A percentile compares a stretch with the other conserved stretches of the same genome.
These are phyloP conservation scores for Colletotrichum noveboracense DNA, from an alignment of 2,329 filamentous ascomycete species.

Conservation along the genomic window DNA sequence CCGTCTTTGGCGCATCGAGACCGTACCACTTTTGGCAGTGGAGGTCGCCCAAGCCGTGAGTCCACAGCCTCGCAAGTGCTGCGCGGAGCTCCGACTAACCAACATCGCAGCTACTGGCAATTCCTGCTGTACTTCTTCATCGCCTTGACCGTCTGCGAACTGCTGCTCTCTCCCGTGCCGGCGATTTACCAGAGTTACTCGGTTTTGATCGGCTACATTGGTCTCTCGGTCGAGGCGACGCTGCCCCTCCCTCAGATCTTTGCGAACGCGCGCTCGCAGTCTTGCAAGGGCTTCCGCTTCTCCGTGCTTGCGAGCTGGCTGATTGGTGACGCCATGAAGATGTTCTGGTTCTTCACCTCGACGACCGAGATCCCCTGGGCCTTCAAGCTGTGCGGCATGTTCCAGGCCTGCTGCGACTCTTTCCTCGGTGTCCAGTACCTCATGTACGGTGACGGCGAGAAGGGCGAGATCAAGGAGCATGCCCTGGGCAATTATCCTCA, in stretches of 20 bases:
- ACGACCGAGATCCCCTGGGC: conserved; percentile 73
- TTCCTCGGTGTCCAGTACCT: conserved; percentile 78
- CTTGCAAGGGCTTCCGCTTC: conserved; percentile 78
- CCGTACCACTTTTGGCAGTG: conserved; percentile 87
- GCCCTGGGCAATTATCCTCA: conserved; percentile 35
- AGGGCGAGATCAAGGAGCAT: conserved; percentile 41
- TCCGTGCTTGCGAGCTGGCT: conserved; percentile 82
- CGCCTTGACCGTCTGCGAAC: conserved; percentile 65
- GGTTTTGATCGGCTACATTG: conserved; percentile 72
- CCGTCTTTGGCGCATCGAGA: conserved; percentile 49
- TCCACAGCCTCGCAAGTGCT: conserved; percentile 18
- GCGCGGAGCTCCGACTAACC: background rate
- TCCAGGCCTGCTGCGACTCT: conserved; percentile 79
- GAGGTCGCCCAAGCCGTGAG: conserved; percentile 71
- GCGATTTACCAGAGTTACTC: conserved; percentile 71
- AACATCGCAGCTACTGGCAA: conserved; percentile 70
- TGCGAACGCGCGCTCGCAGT: conserved; percentile 70
- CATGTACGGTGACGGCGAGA: conserved; percentile 65
- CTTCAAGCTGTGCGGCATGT: conserved; percentile 83
- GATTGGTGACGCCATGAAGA: conserved; percentile 83
- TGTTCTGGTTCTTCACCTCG: conserved; percentile 83
- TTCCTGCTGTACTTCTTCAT: conserved; percentile 74
- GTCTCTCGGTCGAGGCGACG: conserved; percentile 80
- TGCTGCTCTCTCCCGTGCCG: conserved; percentile 66
- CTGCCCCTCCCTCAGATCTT: conserved; percentile 81